Percentiles rank a stretch among this genome's conserved stretches.
phyloP scores from a whole-genome alignment of 768 basidiomycete genomes.

The Boletus subcaerulescens region DNA sequence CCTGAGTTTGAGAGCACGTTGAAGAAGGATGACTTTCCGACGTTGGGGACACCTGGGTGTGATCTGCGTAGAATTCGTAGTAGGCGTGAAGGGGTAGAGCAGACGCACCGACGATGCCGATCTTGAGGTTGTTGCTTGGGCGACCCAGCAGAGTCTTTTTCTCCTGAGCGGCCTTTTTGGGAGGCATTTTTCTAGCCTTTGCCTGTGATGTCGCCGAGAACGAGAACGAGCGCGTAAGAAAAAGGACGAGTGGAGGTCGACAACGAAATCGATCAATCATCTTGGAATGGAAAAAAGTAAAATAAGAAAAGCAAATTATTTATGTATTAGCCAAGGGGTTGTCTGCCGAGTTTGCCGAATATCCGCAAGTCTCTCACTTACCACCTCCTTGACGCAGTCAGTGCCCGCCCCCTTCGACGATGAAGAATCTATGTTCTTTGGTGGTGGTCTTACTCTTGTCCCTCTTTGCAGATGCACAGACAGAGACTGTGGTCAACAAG shows the following conservation, averaged over 20 bases:
- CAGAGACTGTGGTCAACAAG: constrained; percentile 45
- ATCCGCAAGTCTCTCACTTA: too few relatives aligned
- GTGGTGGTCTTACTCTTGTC: constrained; percentile 18
- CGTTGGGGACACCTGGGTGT: constrained; percentile 80
- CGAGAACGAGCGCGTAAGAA: constrained; percentile 33
- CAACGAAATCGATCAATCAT: constrained; percentile 32
- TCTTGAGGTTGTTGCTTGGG: constrained; percentile 95
- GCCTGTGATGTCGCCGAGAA: constrained; percentile 35
- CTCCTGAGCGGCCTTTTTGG: constrained; percentile 79
- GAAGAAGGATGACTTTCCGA: constrained; percentile 99
- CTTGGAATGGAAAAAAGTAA: constrained; percentile 6
- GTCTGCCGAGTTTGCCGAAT: constrained; percentile 24
- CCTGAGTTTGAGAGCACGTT: constrained; percentile 92
- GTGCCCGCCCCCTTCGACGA: constrained; percentile 10
- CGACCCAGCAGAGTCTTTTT: constrained; percentile 88
- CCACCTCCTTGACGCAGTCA: neutral
- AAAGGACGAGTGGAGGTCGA: constrained; percentile 12
- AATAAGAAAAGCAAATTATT: neutral
- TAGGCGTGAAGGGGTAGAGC: neutral
- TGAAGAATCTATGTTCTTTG: constrained; percentile 14
- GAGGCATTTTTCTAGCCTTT: constrained; percentile 76
- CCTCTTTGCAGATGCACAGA: constrained; percentile 40
- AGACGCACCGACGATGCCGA: constrained; percentile 93
- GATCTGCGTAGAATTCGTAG: constrained; percentile 4
- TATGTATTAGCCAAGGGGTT: constrained; percentile 7